Evolutionary conservation across 305 asterid genomes (phyloP).

Genomic region (Fraxinus velutina): DNA sequence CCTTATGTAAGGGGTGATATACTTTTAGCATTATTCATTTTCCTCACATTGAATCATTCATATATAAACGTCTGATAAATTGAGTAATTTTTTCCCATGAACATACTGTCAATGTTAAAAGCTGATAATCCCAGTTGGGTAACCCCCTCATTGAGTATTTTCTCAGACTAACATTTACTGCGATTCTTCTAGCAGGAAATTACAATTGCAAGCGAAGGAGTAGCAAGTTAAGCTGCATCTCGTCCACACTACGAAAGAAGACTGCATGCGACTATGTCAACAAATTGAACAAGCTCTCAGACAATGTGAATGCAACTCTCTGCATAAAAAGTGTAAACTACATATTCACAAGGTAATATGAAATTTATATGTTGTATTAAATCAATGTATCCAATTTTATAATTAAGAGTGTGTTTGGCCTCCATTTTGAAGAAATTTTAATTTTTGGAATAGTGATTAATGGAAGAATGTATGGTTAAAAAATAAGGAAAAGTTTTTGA

Average conservation of each 20-base stretch:
- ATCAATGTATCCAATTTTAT: neutral
- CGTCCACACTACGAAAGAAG: neutral
- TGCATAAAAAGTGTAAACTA: neutral
- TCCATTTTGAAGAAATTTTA: too few relatives aligned
- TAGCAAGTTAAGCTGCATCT: conserved; percentile 16
- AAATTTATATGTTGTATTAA: neutral
- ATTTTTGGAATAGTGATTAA: too few relatives aligned
- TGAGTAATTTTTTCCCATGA: neutral
- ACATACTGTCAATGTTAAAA: neutral
- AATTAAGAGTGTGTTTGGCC: neutral
- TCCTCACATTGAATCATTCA: neutral
- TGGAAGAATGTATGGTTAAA: too few relatives aligned
- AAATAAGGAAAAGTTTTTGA: too few relatives aligned
- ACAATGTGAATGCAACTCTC: neutral
- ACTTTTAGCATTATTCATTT: too few relatives aligned
- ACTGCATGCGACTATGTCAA: neutral
- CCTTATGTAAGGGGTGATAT: too few relatives aligned
- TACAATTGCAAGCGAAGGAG: conserved; percentile 33
- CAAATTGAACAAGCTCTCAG: neutral
- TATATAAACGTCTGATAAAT: neutral
- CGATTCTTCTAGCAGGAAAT: conserved; percentile 26
- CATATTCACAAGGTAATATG: neutral
- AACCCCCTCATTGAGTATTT: neutral
- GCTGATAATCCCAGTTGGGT: neutral
- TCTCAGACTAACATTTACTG: neutral